Percentiles rank a stretch among this genome's conserved stretches.
phyloP scores from a whole-genome alignment of 805 yeast species.

The Candida krabiensis region DNA sequence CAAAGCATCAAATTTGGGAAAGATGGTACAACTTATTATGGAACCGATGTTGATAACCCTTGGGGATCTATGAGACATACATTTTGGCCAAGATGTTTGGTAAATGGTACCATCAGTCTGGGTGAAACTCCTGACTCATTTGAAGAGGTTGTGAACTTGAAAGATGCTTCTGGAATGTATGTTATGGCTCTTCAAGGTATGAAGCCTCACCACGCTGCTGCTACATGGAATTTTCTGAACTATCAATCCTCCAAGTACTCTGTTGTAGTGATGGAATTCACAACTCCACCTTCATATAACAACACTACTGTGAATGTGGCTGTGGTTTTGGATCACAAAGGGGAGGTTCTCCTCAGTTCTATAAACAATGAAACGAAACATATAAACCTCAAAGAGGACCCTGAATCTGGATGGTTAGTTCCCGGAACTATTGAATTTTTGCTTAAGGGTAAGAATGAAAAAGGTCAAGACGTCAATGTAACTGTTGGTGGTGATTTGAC shows the following conservation, averaged over 20 bases:
- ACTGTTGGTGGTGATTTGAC: slow-evolving; percentile 59
- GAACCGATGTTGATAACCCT: slow-evolving; percentile 78
- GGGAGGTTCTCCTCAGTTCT: slow-evolving; percentile 60
- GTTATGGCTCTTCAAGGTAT: slow-evolving; percentile 98
- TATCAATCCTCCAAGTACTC: slow-evolving; percentile 76
- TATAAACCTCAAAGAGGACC: slow-evolving; percentile 56
- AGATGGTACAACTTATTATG: slow-evolving; percentile 84
- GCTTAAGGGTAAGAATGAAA: slow-evolving; percentile 42
- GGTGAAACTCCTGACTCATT: slow-evolving; percentile 30
- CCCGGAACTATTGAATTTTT: slow-evolving; percentile 68
- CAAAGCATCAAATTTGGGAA: slow-evolving; percentile 89
- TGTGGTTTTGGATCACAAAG: slow-evolving; percentile 62
- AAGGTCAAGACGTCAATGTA: slow-evolving; percentile 42
- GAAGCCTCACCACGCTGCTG: slow-evolving; percentile 99
- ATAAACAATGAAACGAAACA: slow-evolving; percentile 66
- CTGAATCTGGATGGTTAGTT: slow-evolving; percentile 88
- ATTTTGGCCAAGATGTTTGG: slow-evolving; percentile 91
- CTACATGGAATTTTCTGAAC: slow-evolving; percentile 91
- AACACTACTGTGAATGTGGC: slow-evolving; percentile 79
- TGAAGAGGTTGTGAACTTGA: slow-evolving; percentile 24
- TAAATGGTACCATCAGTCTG: slow-evolving; percentile 61
- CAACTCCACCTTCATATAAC: slow-evolving; percentile 90
- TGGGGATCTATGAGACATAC: slow-evolving; percentile 98
- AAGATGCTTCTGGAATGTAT: slow-evolving; percentile 64
- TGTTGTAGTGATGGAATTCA: slow-evolving; percentile 91